Conservation (phyloP, 352 stramenopile genomes). For the Pythium volutum region DNA sequence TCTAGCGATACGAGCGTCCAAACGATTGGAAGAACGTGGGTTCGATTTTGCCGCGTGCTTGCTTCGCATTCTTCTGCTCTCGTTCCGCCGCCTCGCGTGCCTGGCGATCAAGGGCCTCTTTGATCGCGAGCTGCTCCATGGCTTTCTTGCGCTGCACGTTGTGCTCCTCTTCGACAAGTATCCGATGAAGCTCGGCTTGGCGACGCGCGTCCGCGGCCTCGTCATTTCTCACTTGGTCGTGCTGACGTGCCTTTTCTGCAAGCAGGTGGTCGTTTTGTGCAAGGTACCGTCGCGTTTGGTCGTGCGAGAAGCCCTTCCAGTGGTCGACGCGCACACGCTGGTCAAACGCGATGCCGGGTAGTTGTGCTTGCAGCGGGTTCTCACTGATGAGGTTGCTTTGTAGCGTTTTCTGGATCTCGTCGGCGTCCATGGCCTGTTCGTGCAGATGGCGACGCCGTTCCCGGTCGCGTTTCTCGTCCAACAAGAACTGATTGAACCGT, state of each 20-base stretch:
- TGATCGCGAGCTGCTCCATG: constrained; percentile 53
- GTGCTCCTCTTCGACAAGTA: constrained; percentile 50
- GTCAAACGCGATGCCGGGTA: constrained; percentile 35
- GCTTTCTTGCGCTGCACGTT: constrained; percentile 43
- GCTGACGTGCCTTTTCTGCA: constrained; percentile 42
- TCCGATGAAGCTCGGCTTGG: constrained; percentile 41
- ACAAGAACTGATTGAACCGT: constrained; percentile 49
- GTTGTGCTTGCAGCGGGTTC: constrained; percentile 51
- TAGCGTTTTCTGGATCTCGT: constrained; percentile 59
- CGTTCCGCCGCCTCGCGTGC: constrained; percentile 46
- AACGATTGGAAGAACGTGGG: constrained; percentile 57
- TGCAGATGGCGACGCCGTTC: constrained; percentile 31
- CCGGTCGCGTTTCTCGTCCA: constrained; percentile 39
- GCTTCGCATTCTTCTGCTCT: constrained; percentile 48
- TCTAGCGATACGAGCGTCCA: no score
- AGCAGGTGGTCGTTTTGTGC: constrained; percentile 58
- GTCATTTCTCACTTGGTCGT: constrained; percentile 33
- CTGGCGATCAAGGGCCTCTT: constrained; percentile 46
- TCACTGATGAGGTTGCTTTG: constrained; percentile 70
- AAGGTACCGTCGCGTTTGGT: constrained; percentile 55
- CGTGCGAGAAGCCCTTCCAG: constrained; percentile 71
- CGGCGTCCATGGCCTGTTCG: constrained; percentile 51
- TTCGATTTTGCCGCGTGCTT: constrained; percentile 61
- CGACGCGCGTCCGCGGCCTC: constrained; percentile 34
- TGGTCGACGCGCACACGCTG: constrained; percentile 74